Conservation (phyloP, 2,329 filamentous ascomycete species). For the Cryphonectria naterciae region DNA sequence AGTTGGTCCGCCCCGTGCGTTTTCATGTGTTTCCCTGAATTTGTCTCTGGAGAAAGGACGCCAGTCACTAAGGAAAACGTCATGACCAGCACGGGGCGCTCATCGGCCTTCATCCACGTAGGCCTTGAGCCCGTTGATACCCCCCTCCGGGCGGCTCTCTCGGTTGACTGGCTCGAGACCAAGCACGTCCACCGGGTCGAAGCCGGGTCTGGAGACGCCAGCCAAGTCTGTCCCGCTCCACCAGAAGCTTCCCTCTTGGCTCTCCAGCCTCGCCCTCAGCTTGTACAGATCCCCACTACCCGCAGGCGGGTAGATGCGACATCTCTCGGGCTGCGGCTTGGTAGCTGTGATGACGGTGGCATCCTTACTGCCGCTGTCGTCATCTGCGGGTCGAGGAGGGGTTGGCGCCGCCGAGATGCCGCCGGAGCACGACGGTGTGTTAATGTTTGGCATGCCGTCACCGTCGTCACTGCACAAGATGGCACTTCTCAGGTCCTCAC, state of each 20-base stretch:
- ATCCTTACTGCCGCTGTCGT: not conserved
- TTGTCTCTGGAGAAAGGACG: not conserved
- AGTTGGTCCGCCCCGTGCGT: not conserved
- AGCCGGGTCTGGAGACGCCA: not conserved
- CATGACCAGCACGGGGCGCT: not conserved
- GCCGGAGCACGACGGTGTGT: conserved; percentile 3
- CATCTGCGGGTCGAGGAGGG: not conserved
- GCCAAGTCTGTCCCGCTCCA: conserved; percentile 8
- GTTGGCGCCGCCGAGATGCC: not conserved
- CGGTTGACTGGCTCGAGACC: not conserved
- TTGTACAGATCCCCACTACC: conserved; percentile 10
- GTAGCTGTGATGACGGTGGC: not conserved
- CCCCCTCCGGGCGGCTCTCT: not conserved
- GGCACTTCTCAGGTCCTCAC: conserved; percentile 4
- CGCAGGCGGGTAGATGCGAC: conserved; percentile 22
- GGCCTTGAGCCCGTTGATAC: not conserved
- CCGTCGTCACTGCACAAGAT: conserved; percentile 4
- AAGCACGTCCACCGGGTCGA: conserved; percentile 1
- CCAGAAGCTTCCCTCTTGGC: conserved; percentile 20
- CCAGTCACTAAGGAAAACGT: too few species aligned
- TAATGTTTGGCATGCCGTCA: not conserved
- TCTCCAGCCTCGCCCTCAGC: conserved; percentile 17
- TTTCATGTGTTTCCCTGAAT: too few species aligned
- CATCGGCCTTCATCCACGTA: not conserved
- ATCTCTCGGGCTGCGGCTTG: conserved; percentile 16